phyloP scores from a whole-genome alignment of 352 stramenopile genomes.

The Phytophthora gonapodyides region DNA sequence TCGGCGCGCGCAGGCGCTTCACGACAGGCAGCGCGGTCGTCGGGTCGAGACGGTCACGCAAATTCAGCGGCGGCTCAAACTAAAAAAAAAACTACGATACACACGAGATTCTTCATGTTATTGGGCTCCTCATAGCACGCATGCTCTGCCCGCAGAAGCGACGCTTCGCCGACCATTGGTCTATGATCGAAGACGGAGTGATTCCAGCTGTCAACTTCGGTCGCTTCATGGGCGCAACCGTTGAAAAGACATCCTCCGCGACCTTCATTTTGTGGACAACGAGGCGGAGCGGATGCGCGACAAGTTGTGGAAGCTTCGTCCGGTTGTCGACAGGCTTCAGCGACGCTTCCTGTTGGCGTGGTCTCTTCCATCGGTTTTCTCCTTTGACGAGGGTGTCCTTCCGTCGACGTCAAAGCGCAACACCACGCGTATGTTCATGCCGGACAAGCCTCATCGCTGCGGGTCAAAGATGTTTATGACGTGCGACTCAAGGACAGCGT shows the following conservation, averaged over 20 bases:
- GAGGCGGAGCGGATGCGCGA: too few relatives aligned
- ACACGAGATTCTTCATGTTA: too few relatives aligned
- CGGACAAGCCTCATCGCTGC: conserved; percentile 42
- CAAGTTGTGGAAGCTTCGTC: conserved; percentile 24
- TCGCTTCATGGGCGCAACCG: too few relatives aligned
- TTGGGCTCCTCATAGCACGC: too few relatives aligned
- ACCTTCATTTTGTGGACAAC: too few relatives aligned
- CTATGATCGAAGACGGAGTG: too few relatives aligned
- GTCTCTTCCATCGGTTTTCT: conserved; percentile 15
- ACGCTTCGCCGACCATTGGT: too few relatives aligned
- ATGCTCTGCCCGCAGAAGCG: too few relatives aligned
- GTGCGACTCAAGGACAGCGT: conserved; percentile 22
- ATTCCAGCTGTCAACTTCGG: too few relatives aligned
- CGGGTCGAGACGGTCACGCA: neutral
- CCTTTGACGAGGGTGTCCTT: conserved; percentile 37
- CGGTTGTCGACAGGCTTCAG: conserved; percentile 9
- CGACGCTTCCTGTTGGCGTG: conserved; percentile 13
- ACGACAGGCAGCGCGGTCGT: neutral
- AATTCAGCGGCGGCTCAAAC: neutral
- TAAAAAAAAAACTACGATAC: neutral
- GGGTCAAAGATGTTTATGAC: conserved; percentile 40
- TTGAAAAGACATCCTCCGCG: too few relatives aligned
- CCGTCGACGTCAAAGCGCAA: conserved; percentile 32
- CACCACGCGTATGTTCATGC: conserved; percentile 40
- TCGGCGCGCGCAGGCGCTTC: neutral